phyloP scores from a whole-genome alignment of 2,329 filamentous ascomycete genomes.

The Epichloe bromicola region DNA sequence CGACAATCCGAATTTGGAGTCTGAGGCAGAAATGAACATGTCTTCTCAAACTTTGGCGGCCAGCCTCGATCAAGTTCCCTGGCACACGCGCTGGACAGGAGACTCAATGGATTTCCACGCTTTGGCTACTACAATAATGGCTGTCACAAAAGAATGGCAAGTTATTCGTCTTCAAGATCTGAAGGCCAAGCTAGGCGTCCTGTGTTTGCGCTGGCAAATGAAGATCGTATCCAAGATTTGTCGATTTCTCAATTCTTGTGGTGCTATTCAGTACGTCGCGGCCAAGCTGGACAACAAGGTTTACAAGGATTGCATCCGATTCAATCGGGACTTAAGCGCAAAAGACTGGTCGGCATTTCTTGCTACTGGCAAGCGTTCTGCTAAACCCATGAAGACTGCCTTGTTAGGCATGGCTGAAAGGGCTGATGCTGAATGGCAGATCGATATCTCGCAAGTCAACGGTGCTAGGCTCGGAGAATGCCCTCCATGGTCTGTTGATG shows the following conservation, averaged over 20 bases:
- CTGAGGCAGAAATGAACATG: constrained; percentile 23
- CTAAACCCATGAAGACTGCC: constrained; percentile 14
- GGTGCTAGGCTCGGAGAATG: constrained; percentile 9
- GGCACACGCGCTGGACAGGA: constrained; percentile 43
- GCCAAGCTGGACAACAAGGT: constrained; percentile 40
- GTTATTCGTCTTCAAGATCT: constrained; percentile 46
- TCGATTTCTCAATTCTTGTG: constrained; percentile 42
- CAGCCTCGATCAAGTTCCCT: constrained; percentile 41
- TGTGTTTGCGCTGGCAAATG: constrained; percentile 45
- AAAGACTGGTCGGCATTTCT: constrained; percentile 45
- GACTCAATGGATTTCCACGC: constrained; percentile 45
- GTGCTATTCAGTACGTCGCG: constrained; percentile 43
- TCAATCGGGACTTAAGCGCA: constrained; percentile 38
- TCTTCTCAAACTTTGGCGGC: constrained; percentile 26
- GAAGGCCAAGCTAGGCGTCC: constrained; percentile 42
- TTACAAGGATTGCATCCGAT: constrained; percentile 50
- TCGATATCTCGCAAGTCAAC: constrained; percentile 5
- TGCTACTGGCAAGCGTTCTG: constrained; percentile 30
- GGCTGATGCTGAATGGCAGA: constrained; percentile 11
- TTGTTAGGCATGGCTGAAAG: constrained; percentile 12
- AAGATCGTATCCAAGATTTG: constrained; percentile 45
- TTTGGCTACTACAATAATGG: constrained; percentile 43
- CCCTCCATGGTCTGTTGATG: constrained; percentile 22
- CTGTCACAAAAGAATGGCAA: constrained; percentile 42
- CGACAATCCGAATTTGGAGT: constrained; percentile 12